Conservation (phyloP, 2,329 filamentous ascomycete species). For the Sporothrix brasiliensis region DNA sequence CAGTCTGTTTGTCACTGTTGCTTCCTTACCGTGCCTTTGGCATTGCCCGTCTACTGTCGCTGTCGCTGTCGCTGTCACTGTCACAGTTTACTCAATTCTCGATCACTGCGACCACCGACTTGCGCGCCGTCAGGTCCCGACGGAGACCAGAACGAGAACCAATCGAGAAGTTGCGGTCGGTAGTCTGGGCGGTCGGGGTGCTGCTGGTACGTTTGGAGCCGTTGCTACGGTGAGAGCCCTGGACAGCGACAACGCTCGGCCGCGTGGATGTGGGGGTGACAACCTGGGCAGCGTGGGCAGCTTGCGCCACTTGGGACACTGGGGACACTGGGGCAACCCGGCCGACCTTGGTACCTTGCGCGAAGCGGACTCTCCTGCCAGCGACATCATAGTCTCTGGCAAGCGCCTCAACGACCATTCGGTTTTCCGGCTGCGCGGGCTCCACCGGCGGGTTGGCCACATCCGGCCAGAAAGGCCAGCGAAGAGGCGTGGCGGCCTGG, state of each 20-base stretch:
- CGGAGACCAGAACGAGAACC: background rate
- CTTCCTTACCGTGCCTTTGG: too few relatives aligned
- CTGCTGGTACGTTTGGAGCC: background rate
- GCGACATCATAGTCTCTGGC: background rate
- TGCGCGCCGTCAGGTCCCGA: background rate
- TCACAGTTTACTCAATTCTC: too few relatives aligned
- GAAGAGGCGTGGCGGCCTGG: background rate
- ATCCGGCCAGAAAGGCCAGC: conserved; percentile 3
- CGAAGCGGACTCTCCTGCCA: background rate
- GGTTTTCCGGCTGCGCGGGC: background rate
- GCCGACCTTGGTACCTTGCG: background rate
- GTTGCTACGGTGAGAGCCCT: background rate
- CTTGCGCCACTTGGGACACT: background rate
- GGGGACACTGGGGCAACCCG: too few relatives aligned
- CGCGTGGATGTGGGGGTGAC: too few relatives aligned
- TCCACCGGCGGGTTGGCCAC: too few relatives aligned
- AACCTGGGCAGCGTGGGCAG: too few relatives aligned
- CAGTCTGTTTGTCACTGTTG: too few relatives aligned
- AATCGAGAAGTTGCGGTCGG: background rate
- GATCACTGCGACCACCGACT: background rate
- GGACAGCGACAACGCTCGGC: background rate
- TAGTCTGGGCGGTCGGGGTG: background rate
- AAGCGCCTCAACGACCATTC: background rate
- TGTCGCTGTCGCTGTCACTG: too few relatives aligned
- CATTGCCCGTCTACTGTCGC: too few relatives aligned